Conservation (phyloP, 345 rosid genomes). For the Rhizophora apiculata region DNA sequence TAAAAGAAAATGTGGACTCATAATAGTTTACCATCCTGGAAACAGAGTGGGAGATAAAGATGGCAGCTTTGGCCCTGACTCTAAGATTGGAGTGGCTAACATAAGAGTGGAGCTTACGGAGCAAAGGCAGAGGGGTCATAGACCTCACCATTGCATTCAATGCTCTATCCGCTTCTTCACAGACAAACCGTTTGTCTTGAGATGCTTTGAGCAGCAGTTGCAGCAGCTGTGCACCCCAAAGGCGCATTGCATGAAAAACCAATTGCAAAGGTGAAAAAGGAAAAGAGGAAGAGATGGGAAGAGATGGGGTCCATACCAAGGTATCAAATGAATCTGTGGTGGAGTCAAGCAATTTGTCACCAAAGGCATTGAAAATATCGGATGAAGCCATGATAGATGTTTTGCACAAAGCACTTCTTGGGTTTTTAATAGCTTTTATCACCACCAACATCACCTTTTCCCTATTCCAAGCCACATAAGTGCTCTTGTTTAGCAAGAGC, state of each 20-base stretch:
- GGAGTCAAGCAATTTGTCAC: constrained; percentile 51
- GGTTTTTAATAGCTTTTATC: constrained; percentile 84
- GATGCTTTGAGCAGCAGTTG: constrained; percentile 85
- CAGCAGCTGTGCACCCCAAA: constrained; percentile 38
- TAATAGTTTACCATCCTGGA: constrained; percentile 53
- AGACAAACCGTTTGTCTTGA: constrained; percentile 86
- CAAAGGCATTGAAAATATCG: constrained; percentile 65
- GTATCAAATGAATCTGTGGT: constrained; percentile 56
- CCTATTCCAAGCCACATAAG: constrained; percentile 29
- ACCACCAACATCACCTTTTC: constrained; percentile 65
- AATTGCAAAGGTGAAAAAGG: not conserved
- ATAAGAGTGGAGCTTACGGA: constrained; percentile 49
- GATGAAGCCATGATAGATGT: constrained; percentile 87
- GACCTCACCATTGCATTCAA: constrained; percentile 52
- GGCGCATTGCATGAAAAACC: not conserved
- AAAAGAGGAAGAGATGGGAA: not conserved
- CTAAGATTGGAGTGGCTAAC: constrained; percentile 62
- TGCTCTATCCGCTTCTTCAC: constrained; percentile 83
- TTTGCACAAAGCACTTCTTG: constrained; percentile 90
- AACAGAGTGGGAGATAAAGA: constrained; percentile 54
- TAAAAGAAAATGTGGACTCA: not conserved
- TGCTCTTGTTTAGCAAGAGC: not conserved
- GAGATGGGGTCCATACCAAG: constrained; percentile 40
- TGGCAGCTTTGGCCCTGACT: constrained; percentile 77
- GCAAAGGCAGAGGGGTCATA: constrained; percentile 53